These are phyloP conservation scores for Saccharomyces hybrid DNA, from an alignment of 1,139 yeast species.

Conservation along the genomic window DNA sequence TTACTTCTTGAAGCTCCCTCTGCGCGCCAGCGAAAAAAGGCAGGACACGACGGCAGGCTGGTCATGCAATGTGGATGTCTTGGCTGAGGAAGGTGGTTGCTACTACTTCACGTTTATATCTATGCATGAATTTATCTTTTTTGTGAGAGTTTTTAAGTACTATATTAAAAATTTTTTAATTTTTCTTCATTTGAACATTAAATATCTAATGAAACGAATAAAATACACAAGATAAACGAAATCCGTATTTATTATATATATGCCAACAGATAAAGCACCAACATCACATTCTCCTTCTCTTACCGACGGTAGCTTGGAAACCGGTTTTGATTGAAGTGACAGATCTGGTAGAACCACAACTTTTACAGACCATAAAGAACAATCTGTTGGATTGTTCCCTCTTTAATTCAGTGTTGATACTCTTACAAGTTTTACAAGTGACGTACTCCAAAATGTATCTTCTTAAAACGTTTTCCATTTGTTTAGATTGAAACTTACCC, in stretches of 20 bases:
- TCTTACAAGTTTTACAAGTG: constrained; percentile 97
- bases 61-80: background rate
- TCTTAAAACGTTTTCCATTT: constrained; percentile 91
- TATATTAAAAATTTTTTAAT: background rate
- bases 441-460: constrained; percentile 95
- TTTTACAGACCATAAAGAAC: constrained; percentile 94
- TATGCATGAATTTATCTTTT: background rate
- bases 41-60: background rate
- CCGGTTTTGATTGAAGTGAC: constrained; percentile 97
- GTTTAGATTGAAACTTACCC: constrained; percentile 97
- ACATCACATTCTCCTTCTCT: constrained; percentile 31
- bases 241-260: constrained; percentile 2
- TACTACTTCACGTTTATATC: background rate
- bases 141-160: background rate
- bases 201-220: constrained; percentile 3
- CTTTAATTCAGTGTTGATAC: constrained; percentile 91
- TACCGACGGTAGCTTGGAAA: constrained; percentile 86
- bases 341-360: constrained; percentile 96
- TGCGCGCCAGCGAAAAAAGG: background rate
- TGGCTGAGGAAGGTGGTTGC: background rate
- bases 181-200: background rate
- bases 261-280: constrained; percentile 3
- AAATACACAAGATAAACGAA: constrained; percentile 6
- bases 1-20: background rate
- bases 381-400: constrained; percentile 94